phyloP scores from a whole-genome alignment of 2,329 filamentous ascomycete species.

The Leptoxyphium fumago region DNA sequence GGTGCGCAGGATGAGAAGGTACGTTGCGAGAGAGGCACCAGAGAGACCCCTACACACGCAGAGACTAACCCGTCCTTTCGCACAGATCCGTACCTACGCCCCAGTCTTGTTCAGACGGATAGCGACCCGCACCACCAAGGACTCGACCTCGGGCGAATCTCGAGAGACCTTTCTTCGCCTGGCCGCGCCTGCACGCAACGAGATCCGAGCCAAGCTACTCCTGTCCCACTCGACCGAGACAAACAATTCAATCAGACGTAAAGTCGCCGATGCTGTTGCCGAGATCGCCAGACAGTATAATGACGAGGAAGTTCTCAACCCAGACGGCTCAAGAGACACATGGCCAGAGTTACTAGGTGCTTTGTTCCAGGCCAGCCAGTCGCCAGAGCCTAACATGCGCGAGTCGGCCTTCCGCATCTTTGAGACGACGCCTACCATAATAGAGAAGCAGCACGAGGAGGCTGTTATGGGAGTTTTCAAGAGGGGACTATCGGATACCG shows the following conservation, averaged over 20 bases:
- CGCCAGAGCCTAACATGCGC: conserved; percentile 64
- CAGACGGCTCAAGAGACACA: conserved; percentile 33
- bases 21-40: conserved; percentile 21
- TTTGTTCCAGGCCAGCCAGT: conserved; percentile 83
- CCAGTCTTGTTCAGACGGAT: conserved; percentile 91
- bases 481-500: conserved; percentile 80
- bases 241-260: conserved; percentile 67
- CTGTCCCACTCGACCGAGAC: conserved; percentile 60
- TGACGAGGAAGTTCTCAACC: conserved; percentile 41
- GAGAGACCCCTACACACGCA: neutral
- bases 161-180: conserved; percentile 79
- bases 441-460: conserved; percentile 88
- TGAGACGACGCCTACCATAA: conserved; percentile 84
- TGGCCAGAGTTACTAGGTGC: conserved; percentile 83
- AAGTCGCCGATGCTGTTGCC: conserved; percentile 93
- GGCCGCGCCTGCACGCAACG: conserved; percentile 54
- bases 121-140: conserved; percentile 75
- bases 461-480: conserved; percentile 80
- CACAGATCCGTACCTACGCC: conserved; percentile 73
- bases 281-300: conserved; percentile 91
- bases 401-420: conserved; percentile 94
- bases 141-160: conserved; percentile 48
- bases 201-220: conserved; percentile 73
- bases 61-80: neutral
- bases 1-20: conserved; percentile 60